Base-by-base conservation (phyloP, 768 basidiomycete genomes). In the Hygrophorus pudorinus region DNA sequence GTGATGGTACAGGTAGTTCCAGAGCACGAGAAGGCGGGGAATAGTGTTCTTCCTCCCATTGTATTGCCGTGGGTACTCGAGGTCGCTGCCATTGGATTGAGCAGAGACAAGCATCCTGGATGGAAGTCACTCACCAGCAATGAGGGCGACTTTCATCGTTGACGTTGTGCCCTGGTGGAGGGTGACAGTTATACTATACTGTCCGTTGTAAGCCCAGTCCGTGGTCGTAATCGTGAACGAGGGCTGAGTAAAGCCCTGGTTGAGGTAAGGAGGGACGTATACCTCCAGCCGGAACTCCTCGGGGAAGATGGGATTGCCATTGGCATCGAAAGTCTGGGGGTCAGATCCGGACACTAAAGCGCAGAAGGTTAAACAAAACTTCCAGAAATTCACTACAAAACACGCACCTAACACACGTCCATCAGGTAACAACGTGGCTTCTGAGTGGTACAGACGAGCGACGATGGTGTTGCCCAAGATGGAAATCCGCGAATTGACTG, bases 261-360 rank as follows among this genome's bases (percentile, higher is more conserved):
- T 78, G 48, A 89, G 72, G 61, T 94, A 97, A 12, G 85, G 87
- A 5, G 94, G 94, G 53, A 85, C 74, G 64, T 94, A 96, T 20
- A 82, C 79, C 61, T 75, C 71, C 41, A 73, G 73, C 10, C 89
- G 74, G 62, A 87, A 81, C 56, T 93, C 87, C 50, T 91, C 79
- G 0, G 80, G 78, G 53, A 77, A 83, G 29, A 65, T 68, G 10
- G 58, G 56, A 14, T 63, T 67, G 13, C 66, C 68, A 49, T 69
- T 58, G 36, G 55, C 55, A 45, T 59, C 57, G 44, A 64, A 47
- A 13, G 78, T 78, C 56, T 82, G 64, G 5, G 81, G 83, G 51
- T 84, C 85, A 8, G 82, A 85, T 17, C 41, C 41, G 41, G 27
- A 29, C 16, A 7, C 14, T 56, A 17, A 10, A 9, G 4, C 6